Evolutionary conservation across 805 yeast species (phyloP), one percentile per base, ranked within the genome.

Genomic region (Wickerhamiella australiensis): DNA sequence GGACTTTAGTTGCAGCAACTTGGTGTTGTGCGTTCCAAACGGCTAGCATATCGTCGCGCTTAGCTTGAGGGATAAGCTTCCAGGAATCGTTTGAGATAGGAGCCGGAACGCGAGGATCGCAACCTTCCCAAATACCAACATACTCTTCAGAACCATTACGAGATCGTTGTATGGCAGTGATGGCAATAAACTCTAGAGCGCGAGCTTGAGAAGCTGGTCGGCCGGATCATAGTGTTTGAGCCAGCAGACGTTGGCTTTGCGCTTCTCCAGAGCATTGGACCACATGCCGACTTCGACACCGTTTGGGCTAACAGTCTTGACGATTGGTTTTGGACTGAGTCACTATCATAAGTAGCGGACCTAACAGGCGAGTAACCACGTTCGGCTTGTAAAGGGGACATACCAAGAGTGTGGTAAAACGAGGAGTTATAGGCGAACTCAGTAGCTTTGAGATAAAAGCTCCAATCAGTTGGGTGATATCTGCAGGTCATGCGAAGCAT

Each of bases 401-500:
- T 42, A 6, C 37, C 37, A 8, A 26, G 25, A 26, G 46, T 12
- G 17, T 17, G n/a, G 25, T 42, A 37, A 25, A 27, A 42, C 11
- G 36, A 8, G 3, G 46, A 42, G 37, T 42, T 42, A 18, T 42
- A 42, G 23, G 46, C 46, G 15, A n/a, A 42, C 25, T 42, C 46
- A 5, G 35, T 27, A 13, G 46, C 46, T 12, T 15, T 17, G 3
- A 42, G 37, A 27, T 21, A 22, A 9, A 25, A 25, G 27, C 29
- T 7, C 29, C 29, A 26, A 26, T 26, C 29, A 26, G n/a, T n/a
- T n/a, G 41, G 41, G 21, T 17, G 20, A 23, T 37, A 37, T 6
- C 41, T 20, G 23, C 41, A 18, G 22, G 41, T 18, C 13, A 37
- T 15, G 22, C 41, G 41, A 7, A 37, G 23, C 22, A 37, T 37